Percentiles rank a stretch among this genome's conserved stretches.
These are phyloP conservation scores for Yamadazyma spencermartinsiae DNA, from an alignment of 1,139 yeast species.

Conservation along the genomic window DNA sequence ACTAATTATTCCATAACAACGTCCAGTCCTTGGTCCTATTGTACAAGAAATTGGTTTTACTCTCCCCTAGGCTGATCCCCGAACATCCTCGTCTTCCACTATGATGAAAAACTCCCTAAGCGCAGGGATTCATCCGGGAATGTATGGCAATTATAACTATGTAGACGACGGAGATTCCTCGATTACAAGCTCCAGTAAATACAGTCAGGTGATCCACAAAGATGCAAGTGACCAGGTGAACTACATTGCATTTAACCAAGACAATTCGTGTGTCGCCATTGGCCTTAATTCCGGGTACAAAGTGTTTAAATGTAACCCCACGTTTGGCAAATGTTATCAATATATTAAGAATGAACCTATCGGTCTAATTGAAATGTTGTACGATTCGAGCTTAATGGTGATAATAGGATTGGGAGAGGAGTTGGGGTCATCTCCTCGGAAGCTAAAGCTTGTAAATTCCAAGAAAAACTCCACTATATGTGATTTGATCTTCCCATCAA, in stretches of 20 bases:
- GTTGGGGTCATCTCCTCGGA: slow-evolving; percentile 75
- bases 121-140: slow-evolving; percentile 17
- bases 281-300: slow-evolving; percentile 79
- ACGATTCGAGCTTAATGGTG: slow-evolving; percentile 83
- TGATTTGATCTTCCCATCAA: slow-evolving; percentile 85
- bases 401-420: slow-evolving; percentile 87
- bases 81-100: too few species aligned
- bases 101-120: slow-evolving; percentile 20
- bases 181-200: slow-evolving; percentile 15
- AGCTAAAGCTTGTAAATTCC: slow-evolving; percentile 79
- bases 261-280: slow-evolving; percentile 81
- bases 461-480: slow-evolving; percentile 71
- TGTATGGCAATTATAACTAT: slow-evolving; percentile 12
- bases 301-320: slow-evolving; percentile 84
- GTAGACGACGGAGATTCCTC: slow-evolving; percentile 17
- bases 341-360: slow-evolving; percentile 52
- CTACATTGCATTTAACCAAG: slow-evolving; percentile 84
- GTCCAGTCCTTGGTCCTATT: neutral
- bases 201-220: slow-evolving; percentile 11
- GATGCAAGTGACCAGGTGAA: slow-evolving; percentile 36
- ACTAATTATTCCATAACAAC: too few species aligned
- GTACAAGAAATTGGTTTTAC: neutral
- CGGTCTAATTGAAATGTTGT: slow-evolving; percentile 86
- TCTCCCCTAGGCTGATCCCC: too few species aligned
- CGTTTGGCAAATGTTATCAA: slow-evolving; percentile 74